These are phyloP conservation scores for Aegilops sharonensis DNA, from an alignment of 176 grass and related monocot genomes.

Conservation along the genomic window DNA sequence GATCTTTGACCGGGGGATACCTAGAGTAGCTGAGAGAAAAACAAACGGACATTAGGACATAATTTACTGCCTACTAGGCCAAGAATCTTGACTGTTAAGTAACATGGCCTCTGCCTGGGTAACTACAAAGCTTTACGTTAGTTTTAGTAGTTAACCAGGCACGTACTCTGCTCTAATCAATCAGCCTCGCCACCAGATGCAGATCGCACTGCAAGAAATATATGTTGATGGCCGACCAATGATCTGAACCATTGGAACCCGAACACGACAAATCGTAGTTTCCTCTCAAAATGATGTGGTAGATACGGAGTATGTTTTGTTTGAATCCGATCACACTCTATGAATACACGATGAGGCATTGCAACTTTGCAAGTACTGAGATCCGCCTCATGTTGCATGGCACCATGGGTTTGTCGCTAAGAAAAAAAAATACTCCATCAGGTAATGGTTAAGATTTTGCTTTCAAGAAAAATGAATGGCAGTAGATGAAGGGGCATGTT, in stretches of 20 bases:
- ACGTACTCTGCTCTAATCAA: background rate
- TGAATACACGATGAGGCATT: too few species aligned
- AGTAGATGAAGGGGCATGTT: too few species aligned
- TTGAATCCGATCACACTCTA: too few species aligned
- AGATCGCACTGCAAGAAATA: background rate
- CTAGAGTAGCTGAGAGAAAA: background rate
- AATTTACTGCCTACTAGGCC: conserved; percentile 38
- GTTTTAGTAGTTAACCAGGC: conserved; percentile 10
- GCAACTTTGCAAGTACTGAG: too few species aligned
- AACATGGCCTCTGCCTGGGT: conserved; percentile 38
- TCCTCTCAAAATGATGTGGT: too few species aligned
- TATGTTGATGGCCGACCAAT: background rate
- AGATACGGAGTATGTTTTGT: too few species aligned
- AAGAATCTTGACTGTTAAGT: conserved; percentile 55
- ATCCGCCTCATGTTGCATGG: too few species aligned
- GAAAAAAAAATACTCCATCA: too few species aligned
- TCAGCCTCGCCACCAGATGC: background rate
- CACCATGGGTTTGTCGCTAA: too few species aligned
- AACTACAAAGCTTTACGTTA: conserved; percentile 5
- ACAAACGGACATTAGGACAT: conserved; percentile 2
- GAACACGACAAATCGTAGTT: background rate
- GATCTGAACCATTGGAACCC: background rate
- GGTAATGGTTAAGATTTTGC: too few species aligned
- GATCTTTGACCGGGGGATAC: conserved; percentile 40
- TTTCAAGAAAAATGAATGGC: too few species aligned